Evolutionary conservation across 179 eudicot species (phyloP).

Genomic region (Silene noctiflora): DNA sequence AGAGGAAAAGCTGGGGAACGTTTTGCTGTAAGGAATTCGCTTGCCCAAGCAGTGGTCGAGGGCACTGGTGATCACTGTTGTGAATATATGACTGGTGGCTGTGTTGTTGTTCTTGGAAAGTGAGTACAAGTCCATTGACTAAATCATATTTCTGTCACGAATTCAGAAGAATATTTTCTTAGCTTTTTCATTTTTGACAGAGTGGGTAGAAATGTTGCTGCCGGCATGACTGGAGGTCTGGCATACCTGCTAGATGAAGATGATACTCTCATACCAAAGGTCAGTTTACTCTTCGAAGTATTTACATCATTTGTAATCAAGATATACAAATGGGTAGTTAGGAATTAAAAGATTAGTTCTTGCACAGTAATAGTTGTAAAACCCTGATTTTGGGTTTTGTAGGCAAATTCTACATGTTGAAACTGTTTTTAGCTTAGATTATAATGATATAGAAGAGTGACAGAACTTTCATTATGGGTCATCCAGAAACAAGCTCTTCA

Average conservation of each 20-base stretch:
- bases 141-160: neutral
- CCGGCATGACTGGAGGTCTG: conserved; percentile 99
- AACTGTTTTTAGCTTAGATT: neutral
- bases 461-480: neutral
- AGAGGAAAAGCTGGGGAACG: conserved; percentile 99
- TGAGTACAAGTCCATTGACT: conserved; percentile 36
- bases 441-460: neutral
- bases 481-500: neutral
- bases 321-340: neutral
- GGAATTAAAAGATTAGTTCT: neutral
- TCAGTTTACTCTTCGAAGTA: conserved; percentile 25
- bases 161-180: conserved; percentile 12
- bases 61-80: conserved; percentile 97
- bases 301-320: neutral
- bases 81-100: conserved; percentile 99
- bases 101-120: conserved; percentile 95
- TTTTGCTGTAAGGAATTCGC: conserved; percentile 97
- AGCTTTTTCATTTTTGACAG: conserved; percentile 38
- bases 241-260: conserved; percentile 94
- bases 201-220: conserved; percentile 99
- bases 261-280: conserved; percentile 92
- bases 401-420: conserved; percentile 5
- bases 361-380: neutral
- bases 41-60: conserved; percentile 94
- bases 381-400: conserved; percentile 1